Conservation (phyloP, 257 asterid species). For the Echium plantagineum region DNA sequence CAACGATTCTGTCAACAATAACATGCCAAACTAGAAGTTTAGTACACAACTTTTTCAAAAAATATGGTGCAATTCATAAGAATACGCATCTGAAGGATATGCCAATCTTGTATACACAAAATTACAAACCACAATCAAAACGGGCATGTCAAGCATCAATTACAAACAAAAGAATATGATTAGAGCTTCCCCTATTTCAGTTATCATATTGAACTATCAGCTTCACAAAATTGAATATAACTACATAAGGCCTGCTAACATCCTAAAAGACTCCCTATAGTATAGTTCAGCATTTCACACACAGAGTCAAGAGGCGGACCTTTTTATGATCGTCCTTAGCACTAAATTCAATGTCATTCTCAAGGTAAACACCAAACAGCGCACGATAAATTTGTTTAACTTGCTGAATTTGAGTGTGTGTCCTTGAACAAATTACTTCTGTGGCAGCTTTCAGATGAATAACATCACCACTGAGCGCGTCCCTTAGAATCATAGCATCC, state of each 20-base stretch:
- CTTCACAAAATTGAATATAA: not conserved
- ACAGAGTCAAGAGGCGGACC: conserved; percentile 26
- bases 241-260: not conserved
- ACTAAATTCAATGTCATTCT: conserved; percentile 58
- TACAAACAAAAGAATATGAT: not conserved
- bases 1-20: too few species aligned
- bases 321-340: conserved; percentile 68
- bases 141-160: not conserved
- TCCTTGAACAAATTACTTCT: conserved; percentile 88
- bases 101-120: too few species aligned
- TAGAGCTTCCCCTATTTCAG: not conserved
- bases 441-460: conserved; percentile 62
- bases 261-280: not conserved
- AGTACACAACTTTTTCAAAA: too few species aligned
- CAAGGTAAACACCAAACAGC: conserved; percentile 48
- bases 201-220: not conserved
- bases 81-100: too few species aligned
- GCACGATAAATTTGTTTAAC: conserved; percentile 57
- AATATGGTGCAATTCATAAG: too few species aligned
- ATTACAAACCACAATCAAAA: too few species aligned
- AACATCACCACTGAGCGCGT: conserved; percentile 31
- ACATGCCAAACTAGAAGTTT: too few species aligned
- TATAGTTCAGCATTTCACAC: not conserved
- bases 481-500: conserved; percentile 60
- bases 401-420: conserved; percentile 72